Conservation (phyloP, 495 filamentous ascomycete species). For the Trichocladium antarcticum region DNA sequence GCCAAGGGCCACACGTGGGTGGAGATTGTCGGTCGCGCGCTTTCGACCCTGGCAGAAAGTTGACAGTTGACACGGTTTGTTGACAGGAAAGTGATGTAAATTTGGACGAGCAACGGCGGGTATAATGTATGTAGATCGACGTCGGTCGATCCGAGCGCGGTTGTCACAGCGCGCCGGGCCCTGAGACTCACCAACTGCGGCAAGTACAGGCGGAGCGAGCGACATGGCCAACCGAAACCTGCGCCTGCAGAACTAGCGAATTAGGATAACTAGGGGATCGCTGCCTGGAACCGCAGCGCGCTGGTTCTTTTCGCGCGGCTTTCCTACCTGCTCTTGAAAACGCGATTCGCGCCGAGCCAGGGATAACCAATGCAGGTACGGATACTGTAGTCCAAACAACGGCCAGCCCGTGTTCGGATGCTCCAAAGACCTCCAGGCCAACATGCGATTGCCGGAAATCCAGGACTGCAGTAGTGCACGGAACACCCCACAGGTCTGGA, state of each 20-base stretch:
- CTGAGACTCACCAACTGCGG: background rate
- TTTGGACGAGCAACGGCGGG: constrained; percentile 6
- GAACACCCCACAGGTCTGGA: no score
- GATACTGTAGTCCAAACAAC: background rate
- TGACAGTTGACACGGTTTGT: background rate
- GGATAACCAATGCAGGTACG: background rate
- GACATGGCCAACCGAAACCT: no score
- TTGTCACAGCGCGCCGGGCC: background rate
- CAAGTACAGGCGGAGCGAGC: background rate
- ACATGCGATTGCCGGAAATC: constrained; percentile 2
- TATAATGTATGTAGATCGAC: background rate
- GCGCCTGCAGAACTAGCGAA: no score
- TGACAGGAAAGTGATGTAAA: constrained; percentile 11
- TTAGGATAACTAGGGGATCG: background rate
- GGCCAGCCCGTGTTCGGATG: background rate
- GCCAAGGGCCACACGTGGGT: background rate
- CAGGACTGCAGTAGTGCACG: no score
- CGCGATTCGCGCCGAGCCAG: background rate
- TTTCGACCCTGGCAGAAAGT: constrained; percentile 5
- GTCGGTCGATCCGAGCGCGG: constrained; percentile 3
- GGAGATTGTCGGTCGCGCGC: constrained; percentile 16
- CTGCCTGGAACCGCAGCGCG: background rate
- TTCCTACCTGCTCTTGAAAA: background rate
- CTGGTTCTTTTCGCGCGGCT: background rate
- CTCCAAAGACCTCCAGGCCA: background rate